phyloP scores from a whole-genome alignment of 179 eudicot species.

The Beta macrorhiza region DNA sequence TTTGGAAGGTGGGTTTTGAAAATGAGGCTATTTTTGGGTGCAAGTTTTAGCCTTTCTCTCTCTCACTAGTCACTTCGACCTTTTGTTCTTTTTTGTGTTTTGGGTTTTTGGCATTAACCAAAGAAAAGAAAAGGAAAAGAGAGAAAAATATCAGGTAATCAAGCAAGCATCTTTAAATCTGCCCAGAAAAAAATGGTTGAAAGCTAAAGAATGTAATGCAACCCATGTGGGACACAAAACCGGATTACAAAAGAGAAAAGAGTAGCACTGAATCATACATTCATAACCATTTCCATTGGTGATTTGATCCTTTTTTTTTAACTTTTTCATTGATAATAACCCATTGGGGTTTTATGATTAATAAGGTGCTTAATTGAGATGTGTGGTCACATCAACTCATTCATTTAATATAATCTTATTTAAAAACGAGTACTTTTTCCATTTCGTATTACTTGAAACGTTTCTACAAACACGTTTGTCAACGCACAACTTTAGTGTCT shows the following conservation, averaged over 20 bases:
- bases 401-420: too few species aligned
- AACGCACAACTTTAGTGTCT: too few species aligned
- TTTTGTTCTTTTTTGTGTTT: constrained; percentile 15
- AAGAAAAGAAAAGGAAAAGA: constrained; percentile 11
- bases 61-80: neutral
- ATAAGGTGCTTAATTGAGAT: too few species aligned
- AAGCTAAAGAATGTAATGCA: constrained; percentile 7
- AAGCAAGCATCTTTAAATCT: neutral
- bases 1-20: constrained; percentile 16
- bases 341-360: too few species aligned
- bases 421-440: too few species aligned
- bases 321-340: neutral
- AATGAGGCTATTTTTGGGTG: constrained; percentile 21
- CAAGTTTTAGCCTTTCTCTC: constrained; percentile 6
- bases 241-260: neutral
- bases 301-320: neutral
- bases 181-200: constrained; percentile 4
- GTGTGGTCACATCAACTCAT: too few species aligned
- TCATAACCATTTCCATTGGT: neutral
- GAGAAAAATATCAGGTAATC: constrained; percentile 6
- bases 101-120: constrained; percentile 27
- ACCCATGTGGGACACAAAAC: constrained; percentile 11
- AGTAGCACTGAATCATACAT: too few species aligned
- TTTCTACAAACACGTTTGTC: too few species aligned
- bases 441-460: too few species aligned